phyloP scores from a whole-genome alignment of 1,284 basidiomycete genomes.

The Ganoderma lucidum region DNA sequence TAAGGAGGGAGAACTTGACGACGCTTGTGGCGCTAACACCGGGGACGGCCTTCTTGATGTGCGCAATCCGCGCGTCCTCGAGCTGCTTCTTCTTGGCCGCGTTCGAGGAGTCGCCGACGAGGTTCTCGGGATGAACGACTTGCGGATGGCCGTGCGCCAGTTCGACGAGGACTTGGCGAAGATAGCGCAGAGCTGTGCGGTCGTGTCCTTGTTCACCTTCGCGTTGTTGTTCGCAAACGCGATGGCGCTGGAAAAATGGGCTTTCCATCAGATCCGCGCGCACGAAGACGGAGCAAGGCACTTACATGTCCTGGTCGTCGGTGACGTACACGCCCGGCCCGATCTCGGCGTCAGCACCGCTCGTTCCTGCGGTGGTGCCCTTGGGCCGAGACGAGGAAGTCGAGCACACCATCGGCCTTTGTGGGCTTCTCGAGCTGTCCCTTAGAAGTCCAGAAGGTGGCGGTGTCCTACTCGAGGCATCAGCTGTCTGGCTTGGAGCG shows the following conservation, averaged over 20 bases:
- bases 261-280: neutral
- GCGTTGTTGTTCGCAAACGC: slow-evolving; percentile 14
- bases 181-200: slow-evolving; percentile 8
- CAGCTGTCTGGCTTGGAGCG: neutral
- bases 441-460: neutral
- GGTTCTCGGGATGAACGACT: slow-evolving; percentile 10
- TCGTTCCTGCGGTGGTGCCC: neutral
- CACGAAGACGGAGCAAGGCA: no score
- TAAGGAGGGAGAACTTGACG: slow-evolving; percentile 10
- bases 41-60: slow-evolving; percentile 3
- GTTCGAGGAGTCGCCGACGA: slow-evolving; percentile 6
- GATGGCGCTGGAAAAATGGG: neutral
- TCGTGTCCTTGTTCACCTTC: neutral
- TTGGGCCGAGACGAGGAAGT: slow-evolving; percentile 7
- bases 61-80: neutral
- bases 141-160: slow-evolving; percentile 6
- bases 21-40: slow-evolving; percentile 6
- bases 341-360: slow-evolving; percentile 12
- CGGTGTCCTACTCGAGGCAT: neutral
- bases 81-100: neutral
- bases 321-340: slow-evolving; percentile 11
- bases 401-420: neutral
- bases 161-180: slow-evolving; percentile 6
- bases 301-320: slow-evolving; percentile 10
- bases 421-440: slow-evolving; percentile 7